These are phyloP conservation scores for Entomortierella chlamydospora DNA, from an alignment of 192 early-diverging fungal genomes.

Conservation along the genomic window DNA sequence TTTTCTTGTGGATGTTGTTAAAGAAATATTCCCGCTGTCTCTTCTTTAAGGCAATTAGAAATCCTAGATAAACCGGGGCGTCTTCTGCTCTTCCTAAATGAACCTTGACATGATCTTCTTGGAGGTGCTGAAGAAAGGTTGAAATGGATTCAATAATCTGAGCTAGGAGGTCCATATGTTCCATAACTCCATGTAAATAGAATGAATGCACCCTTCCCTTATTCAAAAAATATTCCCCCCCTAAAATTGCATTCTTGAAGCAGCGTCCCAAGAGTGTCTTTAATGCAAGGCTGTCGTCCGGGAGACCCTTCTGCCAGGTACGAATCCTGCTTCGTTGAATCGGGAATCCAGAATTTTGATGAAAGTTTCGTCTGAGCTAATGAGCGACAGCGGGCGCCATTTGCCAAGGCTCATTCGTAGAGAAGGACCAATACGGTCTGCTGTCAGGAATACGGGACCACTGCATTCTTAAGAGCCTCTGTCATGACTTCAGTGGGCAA, in stretches of 20 bases:
- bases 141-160: background rate
- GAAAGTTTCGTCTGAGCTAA: slow-evolving; percentile 23
- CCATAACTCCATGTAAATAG: slow-evolving; percentile 1
- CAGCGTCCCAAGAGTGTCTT: slow-evolving; percentile 1
- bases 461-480: background rate
- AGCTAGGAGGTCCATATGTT: background rate
- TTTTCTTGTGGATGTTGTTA: slow-evolving; percentile 10
- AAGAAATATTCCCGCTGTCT: background rate
- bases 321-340: slow-evolving; percentile 13
- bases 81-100: background rate
- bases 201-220: slow-evolving; percentile 50
- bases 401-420: slow-evolving; percentile 32
- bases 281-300: slow-evolving; percentile 12
- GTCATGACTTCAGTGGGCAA: background rate
- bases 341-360: slow-evolving; percentile 19
- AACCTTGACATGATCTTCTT: slow-evolving; percentile 2
- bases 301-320: slow-evolving; percentile 6
- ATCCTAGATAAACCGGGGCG: slow-evolving; percentile 10
- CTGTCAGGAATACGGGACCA: slow-evolving; percentile 6
- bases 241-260: background rate
- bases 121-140: slow-evolving; percentile 36
- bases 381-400: slow-evolving; percentile 25
- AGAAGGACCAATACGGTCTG: slow-evolving; percentile 33
- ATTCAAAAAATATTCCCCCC: slow-evolving; percentile 32
- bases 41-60: background rate